Conservation (phyloP, 108 stramenopile species). For the Aureococcus anophagefferens region DNA sequence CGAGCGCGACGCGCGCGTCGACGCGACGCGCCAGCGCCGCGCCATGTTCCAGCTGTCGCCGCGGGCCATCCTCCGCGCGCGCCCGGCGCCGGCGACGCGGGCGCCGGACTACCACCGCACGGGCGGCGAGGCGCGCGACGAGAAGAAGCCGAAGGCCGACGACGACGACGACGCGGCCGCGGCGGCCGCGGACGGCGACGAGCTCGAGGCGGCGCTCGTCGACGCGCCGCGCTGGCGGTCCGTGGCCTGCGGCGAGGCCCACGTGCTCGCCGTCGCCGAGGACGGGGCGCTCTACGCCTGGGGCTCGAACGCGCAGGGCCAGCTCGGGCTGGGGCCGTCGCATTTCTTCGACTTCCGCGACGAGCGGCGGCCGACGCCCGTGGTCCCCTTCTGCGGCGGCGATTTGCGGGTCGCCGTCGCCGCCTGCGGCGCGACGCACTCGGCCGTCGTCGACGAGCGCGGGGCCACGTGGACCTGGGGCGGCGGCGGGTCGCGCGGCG, state of each 20-base stretch:
- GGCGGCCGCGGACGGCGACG: no score
- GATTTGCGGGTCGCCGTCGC: not conserved
- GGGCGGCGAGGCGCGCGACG: not conserved
- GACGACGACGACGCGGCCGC: no score
- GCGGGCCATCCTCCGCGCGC: no score
- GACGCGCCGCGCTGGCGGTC: not conserved
- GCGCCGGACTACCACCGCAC: no score
- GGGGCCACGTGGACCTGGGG: slow-evolving; percentile 9
- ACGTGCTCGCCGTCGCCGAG: not conserved
- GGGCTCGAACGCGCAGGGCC: slow-evolving; percentile 10
- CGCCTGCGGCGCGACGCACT: slow-evolving; percentile 1
- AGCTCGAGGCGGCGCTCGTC: no score
- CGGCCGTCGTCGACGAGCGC: not conserved
- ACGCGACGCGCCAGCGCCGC: not conserved
- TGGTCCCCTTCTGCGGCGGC: not conserved
- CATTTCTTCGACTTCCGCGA: not conserved
- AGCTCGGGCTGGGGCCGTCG: slow-evolving; percentile 9
- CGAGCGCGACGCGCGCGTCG: not conserved
- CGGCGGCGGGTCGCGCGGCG: not conserved
- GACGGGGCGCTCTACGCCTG: slow-evolving; percentile 3
- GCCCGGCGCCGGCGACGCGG: no score
- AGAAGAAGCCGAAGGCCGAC: no score
- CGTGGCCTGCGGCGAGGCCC: slow-evolving; percentile 9
- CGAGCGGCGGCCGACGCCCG: not conserved
- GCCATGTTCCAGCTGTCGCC: not conserved